Evolutionary conservation across 257 asterid genomes (phyloP).

Genomic region (Solanum clarkiae): DNA sequence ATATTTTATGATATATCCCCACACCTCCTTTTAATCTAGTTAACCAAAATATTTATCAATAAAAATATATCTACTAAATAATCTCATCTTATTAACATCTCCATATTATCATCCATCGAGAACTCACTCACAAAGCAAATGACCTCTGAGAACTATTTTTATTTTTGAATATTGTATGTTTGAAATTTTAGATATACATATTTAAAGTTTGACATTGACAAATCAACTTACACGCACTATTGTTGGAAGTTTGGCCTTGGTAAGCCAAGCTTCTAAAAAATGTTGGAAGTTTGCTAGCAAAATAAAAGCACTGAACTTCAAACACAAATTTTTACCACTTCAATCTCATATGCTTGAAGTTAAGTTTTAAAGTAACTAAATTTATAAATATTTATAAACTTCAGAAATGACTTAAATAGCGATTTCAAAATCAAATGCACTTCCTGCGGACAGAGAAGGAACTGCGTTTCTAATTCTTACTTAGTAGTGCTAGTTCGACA

Average conservation of each 20-base stretch:
- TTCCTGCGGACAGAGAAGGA: background rate
- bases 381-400: background rate
- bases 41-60: no score
- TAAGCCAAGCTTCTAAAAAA: background rate
- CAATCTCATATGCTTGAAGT: no score
- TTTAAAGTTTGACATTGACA: background rate
- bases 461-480: background rate
- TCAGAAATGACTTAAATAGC: background rate
- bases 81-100: background rate
- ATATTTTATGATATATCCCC: background rate
- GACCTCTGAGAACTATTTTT: no score
- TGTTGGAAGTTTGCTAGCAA: background rate
- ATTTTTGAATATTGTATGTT: no score
- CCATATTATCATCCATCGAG: background rate
- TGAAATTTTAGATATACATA: no score
- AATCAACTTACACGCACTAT: background rate
- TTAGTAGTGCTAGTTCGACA: background rate
- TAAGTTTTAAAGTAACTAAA: no score
- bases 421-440: background rate
- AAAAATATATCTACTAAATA: no score
- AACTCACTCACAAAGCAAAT: background rate
- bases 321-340: no score
- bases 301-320: no score
- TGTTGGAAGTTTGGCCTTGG: background rate
- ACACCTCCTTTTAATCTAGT: background rate